Evolutionary conservation across 257 asterid genomes (phyloP), one percentile per base, ranked within the genome.

Genomic region (Misopates orontium): DNA sequence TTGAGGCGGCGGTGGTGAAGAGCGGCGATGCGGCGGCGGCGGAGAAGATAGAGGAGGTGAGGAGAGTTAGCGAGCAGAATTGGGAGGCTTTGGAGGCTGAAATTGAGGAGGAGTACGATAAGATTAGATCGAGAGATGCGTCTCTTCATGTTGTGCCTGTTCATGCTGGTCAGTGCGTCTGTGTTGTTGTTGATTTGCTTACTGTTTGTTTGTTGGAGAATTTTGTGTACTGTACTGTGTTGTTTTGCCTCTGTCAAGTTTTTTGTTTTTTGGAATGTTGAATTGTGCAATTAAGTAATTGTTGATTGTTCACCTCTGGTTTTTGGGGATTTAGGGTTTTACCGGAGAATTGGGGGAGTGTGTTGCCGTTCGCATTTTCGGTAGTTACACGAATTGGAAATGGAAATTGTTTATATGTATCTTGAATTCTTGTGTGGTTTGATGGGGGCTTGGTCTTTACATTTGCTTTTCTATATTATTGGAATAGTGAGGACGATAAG

Each of bases 101-200:
- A 73, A 77, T 94, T 72, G 96, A 94, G 73, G 91, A 87, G 1
- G 98, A 80, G 25, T 82, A 77, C 60, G 82, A 85, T 67, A 75
- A 79, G 5, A 70, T 86, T 60, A 84, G 76, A 73, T 83, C 93
- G 71, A 82, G 93, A 49, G 89, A 72, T 75, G 77, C 78, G 36
- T 79, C 64, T 80, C 85, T 65, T 60, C 99, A 94, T 69, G 96
- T 88, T 45, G 99, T 90, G 67, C 99, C 99, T 21, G 75, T 76
- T 82, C 98, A 90, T 69, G 93, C 96, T 21, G 99, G 99, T 94
- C 71, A 86, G 86, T 74, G 71, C 11, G 59, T 32, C 10, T 22
- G 13, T 60, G 6, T 60, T 0, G 3, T 60, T 55, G 10, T 2
- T 69, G 11, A 21, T 50, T 20, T 60, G 8, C 47, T n/a, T n/a